Conservation (phyloP, 1,284 basidiomycete genomes). For the Ceratobasidium sp. region DNA sequence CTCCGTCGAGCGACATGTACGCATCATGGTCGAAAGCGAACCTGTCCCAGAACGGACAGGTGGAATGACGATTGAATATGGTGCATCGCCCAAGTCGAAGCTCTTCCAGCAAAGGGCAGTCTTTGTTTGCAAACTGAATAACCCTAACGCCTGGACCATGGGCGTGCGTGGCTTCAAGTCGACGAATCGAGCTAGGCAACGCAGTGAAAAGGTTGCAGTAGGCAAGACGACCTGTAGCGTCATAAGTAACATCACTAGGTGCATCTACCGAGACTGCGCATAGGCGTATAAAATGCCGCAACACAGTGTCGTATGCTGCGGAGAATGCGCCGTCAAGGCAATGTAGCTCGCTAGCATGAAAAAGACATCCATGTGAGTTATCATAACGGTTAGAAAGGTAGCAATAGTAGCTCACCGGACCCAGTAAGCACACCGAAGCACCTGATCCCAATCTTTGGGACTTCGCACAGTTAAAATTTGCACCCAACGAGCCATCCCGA, state of each 20-base stretch:
- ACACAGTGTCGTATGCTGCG: not conserved
- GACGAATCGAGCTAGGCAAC: constrained; percentile 20
- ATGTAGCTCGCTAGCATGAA: constrained; percentile 10
- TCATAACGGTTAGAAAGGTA: not conserved
- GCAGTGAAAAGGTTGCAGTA: not conserved
- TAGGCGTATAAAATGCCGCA: not conserved
- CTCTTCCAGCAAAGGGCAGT: constrained; percentile 11
- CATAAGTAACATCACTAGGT: constrained; percentile 1
- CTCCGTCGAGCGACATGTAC: constrained; percentile 29
- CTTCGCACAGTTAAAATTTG: constrained; percentile 6
- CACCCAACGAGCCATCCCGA: constrained; percentile 17
- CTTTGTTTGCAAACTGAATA: not conserved
- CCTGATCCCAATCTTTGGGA: constrained; percentile 12
- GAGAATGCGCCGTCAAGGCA: constrained; percentile 22
- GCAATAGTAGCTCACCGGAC: not conserved
- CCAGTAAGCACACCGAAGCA: not conserved
- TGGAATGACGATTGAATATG: constrained; percentile 25
- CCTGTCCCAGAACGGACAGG: constrained; percentile 25
- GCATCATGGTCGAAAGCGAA: constrained; percentile 36
- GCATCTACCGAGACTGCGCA: constrained; percentile 2
- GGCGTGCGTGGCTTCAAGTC: not conserved
- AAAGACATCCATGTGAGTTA: not conserved
- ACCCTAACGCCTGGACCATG: constrained; percentile 24
- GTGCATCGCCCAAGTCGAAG: constrained; percentile 32
- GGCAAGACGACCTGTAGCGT: not conserved